Base-by-base conservation (phyloP, 2,329 filamentous ascomycete species). In the Ophiosphaerella herpotricha region DNA sequence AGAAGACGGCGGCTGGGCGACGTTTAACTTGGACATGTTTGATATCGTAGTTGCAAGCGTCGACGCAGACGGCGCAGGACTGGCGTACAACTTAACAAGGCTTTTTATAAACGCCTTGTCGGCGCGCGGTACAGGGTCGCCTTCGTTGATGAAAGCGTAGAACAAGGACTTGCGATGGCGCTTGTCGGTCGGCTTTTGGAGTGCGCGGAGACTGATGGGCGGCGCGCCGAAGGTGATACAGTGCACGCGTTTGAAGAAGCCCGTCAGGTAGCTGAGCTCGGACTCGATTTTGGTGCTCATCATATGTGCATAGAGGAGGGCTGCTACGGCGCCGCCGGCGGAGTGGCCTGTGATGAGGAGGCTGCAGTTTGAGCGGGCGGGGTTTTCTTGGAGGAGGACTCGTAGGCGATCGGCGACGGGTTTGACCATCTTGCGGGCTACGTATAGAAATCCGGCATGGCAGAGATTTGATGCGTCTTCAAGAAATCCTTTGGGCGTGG, bases 211-310 rank as follows among this genome's bases (percentile, higher is more conserved):
- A 16, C 85, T 88, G 2, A 95, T 79, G 0, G 91, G 90, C 1
- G 91, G 91, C 0, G 89, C 82, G n/a, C 91, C 91, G 60, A 95
- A 95, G 0, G 88, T 92, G 35, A 95, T 78, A 73, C 91, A 96
- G 72, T 96, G 90, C 3, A 95, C 81, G 36, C 89, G 80, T 64
- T 86, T 88, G 75, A 96, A 94, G 71, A 74, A 86, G 1, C 80
- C 80, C 0, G 87, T 85, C 4, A 95, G 80, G 29, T 77, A 71
- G 52, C 82, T 89, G 37, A 96, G 82, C 64, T 93, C 88, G 6
- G 86, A 90, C 36, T 78, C 71, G 3, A 86, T 72, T 1, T 79
- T 81, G 2, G 76, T 78, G 2, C 84, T 78, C 34, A 93, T 81
- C 86, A 96, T 93, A 72, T 96, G 91, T 32, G 83, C 82, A 72